A percentile compares a stretch with the other conserved stretches of the same genome.
phyloP scores from a whole-genome alignment of 441 rosid genomes.

The Euphorbia schlechtendalii region DNA sequence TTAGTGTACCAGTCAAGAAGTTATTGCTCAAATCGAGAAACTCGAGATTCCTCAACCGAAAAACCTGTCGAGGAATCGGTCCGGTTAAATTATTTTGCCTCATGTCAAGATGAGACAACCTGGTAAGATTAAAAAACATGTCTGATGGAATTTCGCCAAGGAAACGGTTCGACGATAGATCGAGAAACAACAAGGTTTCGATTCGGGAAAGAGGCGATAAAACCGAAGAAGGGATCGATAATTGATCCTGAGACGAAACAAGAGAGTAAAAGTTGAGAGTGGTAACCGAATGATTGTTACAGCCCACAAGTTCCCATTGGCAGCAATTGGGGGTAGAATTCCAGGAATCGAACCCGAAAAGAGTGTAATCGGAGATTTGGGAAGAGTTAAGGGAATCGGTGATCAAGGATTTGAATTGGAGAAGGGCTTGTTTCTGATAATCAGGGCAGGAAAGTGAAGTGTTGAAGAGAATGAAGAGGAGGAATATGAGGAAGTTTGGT shows the following conservation, averaged over 20 bases:
- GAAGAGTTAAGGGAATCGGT: conserved; percentile 10
- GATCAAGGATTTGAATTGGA: conserved; percentile 25
- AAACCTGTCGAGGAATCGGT: conserved; percentile 29
- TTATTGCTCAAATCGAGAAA: conserved; percentile 30
- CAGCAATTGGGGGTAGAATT: conserved; percentile 27
- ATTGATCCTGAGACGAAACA: background rate
- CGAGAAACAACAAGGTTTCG: conserved; percentile 24
- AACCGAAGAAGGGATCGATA: conserved; percentile 17
- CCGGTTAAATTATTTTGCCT: conserved; percentile 21
- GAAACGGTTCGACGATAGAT: conserved; percentile 21
- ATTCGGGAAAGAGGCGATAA: conserved; percentile 25
- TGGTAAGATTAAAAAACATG: conserved; percentile 25
- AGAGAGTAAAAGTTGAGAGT: conserved; percentile 21
- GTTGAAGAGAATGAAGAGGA: conserved; percentile 11
- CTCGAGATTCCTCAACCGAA: conserved; percentile 21
- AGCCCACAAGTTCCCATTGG: conserved; percentile 26
- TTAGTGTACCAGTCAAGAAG: conserved; percentile 13
- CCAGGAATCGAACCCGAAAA: conserved; percentile 25
- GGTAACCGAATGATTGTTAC: conserved; percentile 17
- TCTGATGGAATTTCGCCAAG: conserved; percentile 20
- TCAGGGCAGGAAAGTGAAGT: conserved; percentile 23
- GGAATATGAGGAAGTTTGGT: background rate
- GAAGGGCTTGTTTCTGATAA: conserved; percentile 31
- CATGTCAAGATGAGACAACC: conserved; percentile 25
- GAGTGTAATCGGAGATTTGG: conserved; percentile 12